These are phyloP conservation scores for Euphorbia tirucalli DNA, from an alignment of 345 rosid genomes.

Conservation along the genomic window DNA sequence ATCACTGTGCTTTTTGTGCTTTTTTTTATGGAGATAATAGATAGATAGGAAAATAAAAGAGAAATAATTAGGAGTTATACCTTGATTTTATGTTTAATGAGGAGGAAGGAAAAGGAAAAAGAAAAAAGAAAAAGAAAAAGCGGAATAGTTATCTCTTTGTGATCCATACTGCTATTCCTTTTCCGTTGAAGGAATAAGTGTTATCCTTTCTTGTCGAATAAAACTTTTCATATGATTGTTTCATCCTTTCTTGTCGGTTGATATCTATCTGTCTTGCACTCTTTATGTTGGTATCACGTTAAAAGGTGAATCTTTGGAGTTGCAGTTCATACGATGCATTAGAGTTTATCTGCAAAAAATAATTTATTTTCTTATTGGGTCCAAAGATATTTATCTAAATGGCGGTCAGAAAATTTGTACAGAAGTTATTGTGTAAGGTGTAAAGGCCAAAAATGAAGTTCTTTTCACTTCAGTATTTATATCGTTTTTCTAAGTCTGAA, in stretches of 20 bases:
- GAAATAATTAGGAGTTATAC: neutral
- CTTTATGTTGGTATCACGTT: neutral
- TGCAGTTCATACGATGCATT: neutral
- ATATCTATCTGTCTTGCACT: neutral
- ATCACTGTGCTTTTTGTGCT: neutral
- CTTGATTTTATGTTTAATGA: neutral
- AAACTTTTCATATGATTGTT: neutral
- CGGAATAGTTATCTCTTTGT: neutral
- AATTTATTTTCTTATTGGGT: neutral
- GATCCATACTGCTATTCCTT: neutral
- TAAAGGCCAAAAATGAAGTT: no score
- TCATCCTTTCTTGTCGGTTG: neutral
- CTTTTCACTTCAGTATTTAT: neutral
- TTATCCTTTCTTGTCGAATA: neutral
- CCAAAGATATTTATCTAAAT: neutral
- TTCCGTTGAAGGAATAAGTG: no score
- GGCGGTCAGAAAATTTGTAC: neutral
- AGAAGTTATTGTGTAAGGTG: no score
- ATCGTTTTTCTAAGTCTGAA: neutral
- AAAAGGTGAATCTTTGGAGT: neutral
- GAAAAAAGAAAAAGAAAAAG: neutral
- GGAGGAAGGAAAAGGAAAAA: no score
- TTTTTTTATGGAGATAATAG: neutral
- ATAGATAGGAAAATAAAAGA: neutral
- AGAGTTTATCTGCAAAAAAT: neutral